Evolutionary conservation across 768 basidiomycete genomes (phyloP).

Genomic region (Dioszegia hungarica): DNA sequence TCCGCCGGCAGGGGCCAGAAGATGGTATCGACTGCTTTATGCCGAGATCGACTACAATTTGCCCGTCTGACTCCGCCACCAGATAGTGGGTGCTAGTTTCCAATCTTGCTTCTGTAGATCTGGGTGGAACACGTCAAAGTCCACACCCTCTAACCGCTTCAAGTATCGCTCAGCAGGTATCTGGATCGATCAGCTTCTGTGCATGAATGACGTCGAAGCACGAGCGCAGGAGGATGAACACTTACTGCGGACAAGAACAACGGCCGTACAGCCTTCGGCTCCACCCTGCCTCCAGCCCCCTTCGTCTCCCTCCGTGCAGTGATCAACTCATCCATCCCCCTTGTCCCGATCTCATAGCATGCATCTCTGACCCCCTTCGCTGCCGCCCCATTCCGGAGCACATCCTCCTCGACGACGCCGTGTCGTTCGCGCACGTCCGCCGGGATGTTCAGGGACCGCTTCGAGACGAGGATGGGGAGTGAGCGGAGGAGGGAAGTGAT

Average conservation of each 20-base stretch:
- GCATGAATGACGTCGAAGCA: background rate
- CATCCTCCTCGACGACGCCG: constrained; percentile 43
- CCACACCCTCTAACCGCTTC: constrained; percentile 39
- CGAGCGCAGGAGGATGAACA: background rate
- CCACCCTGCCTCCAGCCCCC: constrained; percentile 31
- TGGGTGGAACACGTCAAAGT: constrained; percentile 47
- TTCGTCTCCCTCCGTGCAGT: constrained; percentile 46
- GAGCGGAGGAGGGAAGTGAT: constrained; percentile 40
- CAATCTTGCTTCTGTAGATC: constrained; percentile 44
- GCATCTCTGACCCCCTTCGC: constrained; percentile 42
- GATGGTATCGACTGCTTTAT: too few relatives aligned
- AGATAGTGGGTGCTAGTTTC: constrained; percentile 43
- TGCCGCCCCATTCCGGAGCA: constrained; percentile 56
- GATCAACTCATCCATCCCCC: constrained; percentile 49
- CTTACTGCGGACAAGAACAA: constrained; percentile 43
- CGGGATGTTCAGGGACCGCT: constrained; percentile 39
- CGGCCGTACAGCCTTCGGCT: constrained; percentile 36
- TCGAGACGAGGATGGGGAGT: constrained; percentile 34
- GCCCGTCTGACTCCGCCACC: constrained; percentile 28
- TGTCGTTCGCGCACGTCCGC: constrained; percentile 35
- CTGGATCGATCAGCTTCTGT: constrained; percentile 14
- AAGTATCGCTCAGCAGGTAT: constrained; percentile 46
- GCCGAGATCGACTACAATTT: constrained; percentile 3
- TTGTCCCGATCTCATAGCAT: constrained; percentile 43
- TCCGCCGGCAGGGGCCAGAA: too few relatives aligned